Evolutionary conservation across 2,329 filamentous ascomycete species (phyloP).

Genomic region (Epichloe amarillans): DNA sequence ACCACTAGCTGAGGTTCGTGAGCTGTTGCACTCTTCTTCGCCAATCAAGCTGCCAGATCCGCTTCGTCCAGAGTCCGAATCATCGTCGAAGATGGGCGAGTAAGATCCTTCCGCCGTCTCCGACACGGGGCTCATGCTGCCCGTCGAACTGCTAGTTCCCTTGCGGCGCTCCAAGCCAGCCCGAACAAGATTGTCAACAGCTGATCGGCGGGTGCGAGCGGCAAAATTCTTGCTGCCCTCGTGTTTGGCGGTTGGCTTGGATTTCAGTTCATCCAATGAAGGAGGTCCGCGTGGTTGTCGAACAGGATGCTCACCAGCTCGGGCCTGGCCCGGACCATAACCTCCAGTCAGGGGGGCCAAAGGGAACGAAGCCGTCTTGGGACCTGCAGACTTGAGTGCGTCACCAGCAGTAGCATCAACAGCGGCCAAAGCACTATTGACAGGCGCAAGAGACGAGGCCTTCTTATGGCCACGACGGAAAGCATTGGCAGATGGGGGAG

Average conservation of each 20-base stretch:
- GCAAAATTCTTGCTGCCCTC: slow-evolving; percentile 98
- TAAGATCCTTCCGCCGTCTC: slow-evolving; percentile 59
- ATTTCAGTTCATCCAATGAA: slow-evolving; percentile 75
- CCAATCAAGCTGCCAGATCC: slow-evolving; percentile 71
- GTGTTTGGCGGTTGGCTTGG: slow-evolving; percentile 81
- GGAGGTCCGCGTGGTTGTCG: slow-evolving; percentile 91
- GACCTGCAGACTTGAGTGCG: slow-evolving; percentile 46
- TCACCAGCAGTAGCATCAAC: slow-evolving; percentile 28
- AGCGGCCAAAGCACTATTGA: slow-evolving; percentile 35
- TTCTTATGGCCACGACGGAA: slow-evolving; percentile 95
- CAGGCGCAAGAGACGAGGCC: slow-evolving; percentile 58
- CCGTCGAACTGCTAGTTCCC: slow-evolving; percentile 55
- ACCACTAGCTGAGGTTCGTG: slow-evolving; percentile 62
- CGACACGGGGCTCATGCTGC: slow-evolving; percentile 80
- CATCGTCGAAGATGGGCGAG: slow-evolving; percentile 58
- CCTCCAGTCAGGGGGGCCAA: slow-evolving; percentile 68
- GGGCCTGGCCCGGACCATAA: slow-evolving; percentile 84
- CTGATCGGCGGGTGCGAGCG: slow-evolving; percentile 79
- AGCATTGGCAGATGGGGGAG: slow-evolving; percentile 81
- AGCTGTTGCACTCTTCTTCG: slow-evolving; percentile 56
- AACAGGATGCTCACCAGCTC: slow-evolving; percentile 85
- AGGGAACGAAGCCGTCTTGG: slow-evolving; percentile 70
- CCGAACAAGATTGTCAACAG: slow-evolving; percentile 80
- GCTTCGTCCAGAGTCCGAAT: slow-evolving; percentile 58
- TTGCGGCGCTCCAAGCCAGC: slow-evolving; percentile 79